Evolutionary conservation across 1,139 yeast species (phyloP).

Genomic region (Petasospora fabianii): DNA sequence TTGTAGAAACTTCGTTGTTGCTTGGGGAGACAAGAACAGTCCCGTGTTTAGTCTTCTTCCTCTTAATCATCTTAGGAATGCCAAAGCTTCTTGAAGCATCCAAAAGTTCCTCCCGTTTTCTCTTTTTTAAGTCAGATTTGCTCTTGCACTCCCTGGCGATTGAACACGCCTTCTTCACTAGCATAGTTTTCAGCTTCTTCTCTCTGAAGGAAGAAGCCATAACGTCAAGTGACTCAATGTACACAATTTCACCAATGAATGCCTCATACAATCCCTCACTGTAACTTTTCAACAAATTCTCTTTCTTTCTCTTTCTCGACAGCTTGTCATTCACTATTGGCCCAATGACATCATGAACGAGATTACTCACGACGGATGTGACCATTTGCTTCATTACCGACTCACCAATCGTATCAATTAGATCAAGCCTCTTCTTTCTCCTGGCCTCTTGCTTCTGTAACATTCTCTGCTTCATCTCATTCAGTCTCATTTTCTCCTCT

Average conservation of each 20-base stretch:
- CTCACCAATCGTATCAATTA: slow-evolving; percentile 19
- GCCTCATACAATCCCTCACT: slow-evolving; percentile 52
- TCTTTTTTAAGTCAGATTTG: slow-evolving; percentile 32
- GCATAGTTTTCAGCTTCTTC: slow-evolving; percentile 28
- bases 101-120: slow-evolving; percentile 42
- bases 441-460: slow-evolving; percentile 17
- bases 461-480: slow-evolving; percentile 12
- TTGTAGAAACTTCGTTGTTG: neutral
- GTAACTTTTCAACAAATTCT: slow-evolving; percentile 35
- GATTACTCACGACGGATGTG: slow-evolving; percentile 23
- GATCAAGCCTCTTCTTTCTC: slow-evolving; percentile 14
- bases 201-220: slow-evolving; percentile 38
- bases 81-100: slow-evolving; percentile 34
- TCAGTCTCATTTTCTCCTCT: slow-evolving; percentile 9
- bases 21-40: neutral
- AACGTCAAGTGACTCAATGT: slow-evolving; percentile 39
- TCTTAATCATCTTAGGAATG: slow-evolving; percentile 29
- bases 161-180: slow-evolving; percentile 28
- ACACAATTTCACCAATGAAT: slow-evolving; percentile 54
- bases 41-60: slow-evolving; percentile 17
- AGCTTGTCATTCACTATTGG: slow-evolving; percentile 9
- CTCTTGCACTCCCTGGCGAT: slow-evolving; percentile 30
- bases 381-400: slow-evolving; percentile 25
- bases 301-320: slow-evolving; percentile 32
- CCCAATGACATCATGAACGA: neutral